A percentile compares a stretch with the other conserved stretches of the same genome.
Evolutionary conservation across 345 rosid genomes (phyloP).

Genomic region (Brassica napus): Da-Ae NC_063434.1:1626001-1626500

Average conservation of each 20-base stretch:
- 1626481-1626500: constrained; percentile 84
- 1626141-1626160: no score
- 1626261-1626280: constrained; percentile 43
- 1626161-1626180: background rate
- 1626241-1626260: constrained; percentile 53
- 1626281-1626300: constrained; percentile 24
- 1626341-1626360: constrained; percentile 41
- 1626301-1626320: constrained; percentile 62
- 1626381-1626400: constrained; percentile 67
- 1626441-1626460: constrained; percentile 86
- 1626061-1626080: constrained; percentile 20
- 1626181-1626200: background rate
- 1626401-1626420: constrained; percentile 57
- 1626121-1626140: background rate
- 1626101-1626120: constrained; percentile 52
- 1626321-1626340: constrained; percentile 68
- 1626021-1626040: constrained; percentile 29
- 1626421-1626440: constrained; percentile 83
- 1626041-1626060: constrained; percentile 39
- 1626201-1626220: constrained; percentile 54
- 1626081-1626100: constrained; percentile 54
- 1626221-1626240: constrained; percentile 57
- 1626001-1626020: constrained; percentile 1
- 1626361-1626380: constrained; percentile 46
- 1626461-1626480: constrained; percentile 67